These are phyloP conservation scores for Senna tora DNA, from an alignment of 306 rosid species.

Conservation along the genomic window DNA sequence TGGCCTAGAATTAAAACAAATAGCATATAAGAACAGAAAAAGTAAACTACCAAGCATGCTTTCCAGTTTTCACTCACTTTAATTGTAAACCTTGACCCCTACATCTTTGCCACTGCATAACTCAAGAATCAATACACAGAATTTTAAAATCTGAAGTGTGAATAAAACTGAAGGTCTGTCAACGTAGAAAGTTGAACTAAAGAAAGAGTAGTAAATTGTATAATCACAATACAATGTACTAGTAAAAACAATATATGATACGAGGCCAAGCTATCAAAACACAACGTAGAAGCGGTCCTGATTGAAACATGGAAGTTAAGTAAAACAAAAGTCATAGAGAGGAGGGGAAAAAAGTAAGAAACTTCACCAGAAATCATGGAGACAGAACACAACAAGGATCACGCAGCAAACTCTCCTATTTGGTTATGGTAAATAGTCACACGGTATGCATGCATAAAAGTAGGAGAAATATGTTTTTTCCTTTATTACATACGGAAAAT, in stretches of 20 bases:
- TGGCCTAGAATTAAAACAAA: constrained; percentile 29
- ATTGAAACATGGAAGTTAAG: not conserved
- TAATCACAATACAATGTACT: constrained; percentile 24
- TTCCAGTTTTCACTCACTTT: constrained; percentile 56
- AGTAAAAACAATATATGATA: not conserved
- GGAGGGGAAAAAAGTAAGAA: constrained; percentile 1
- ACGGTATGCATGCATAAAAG: not conserved
- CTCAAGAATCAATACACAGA: constrained; percentile 46
- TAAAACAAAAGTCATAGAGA: constrained; percentile 8
- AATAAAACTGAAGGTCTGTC: constrained; percentile 3
- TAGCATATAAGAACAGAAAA: constrained; percentile 11
- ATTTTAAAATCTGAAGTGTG: constrained; percentile 14
- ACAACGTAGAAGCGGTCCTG: not conserved
- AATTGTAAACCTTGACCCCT: constrained; percentile 43
- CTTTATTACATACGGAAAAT: not conserved
- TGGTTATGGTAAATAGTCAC: too few relatives aligned
- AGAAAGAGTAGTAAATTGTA: constrained; percentile 30
- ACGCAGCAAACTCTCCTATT: not conserved
- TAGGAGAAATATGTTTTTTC: not conserved
- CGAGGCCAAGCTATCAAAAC: constrained; percentile 1
- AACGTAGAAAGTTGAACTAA: not conserved
- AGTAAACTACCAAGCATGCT: constrained; percentile 27
- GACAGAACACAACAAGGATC: not conserved
- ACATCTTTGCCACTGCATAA: constrained; percentile 51
- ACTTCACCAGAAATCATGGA: not conserved